Base-by-base conservation (phyloP, 1,284 basidiomycete species). In the Inonotus obliquus region DNA sequence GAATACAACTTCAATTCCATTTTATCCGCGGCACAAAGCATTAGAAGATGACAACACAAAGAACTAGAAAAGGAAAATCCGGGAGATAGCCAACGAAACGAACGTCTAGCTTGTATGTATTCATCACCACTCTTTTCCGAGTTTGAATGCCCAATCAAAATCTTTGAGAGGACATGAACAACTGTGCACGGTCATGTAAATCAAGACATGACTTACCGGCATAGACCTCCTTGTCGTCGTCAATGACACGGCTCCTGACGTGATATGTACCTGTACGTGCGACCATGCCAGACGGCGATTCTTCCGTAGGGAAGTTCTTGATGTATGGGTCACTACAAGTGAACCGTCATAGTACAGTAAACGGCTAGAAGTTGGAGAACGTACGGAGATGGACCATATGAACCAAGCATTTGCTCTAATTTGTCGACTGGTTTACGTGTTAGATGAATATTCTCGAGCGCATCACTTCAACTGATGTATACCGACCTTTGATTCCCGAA, bases 321-420 rank as follows among this genome's bases (percentile, higher is more conserved):
- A 67, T 73, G 69, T 90, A 88, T 6, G 85, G 69, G 52, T 83
- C 77, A 29, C 81, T 84, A 52, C 32, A 32, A n/a, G 17, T 4
- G 35, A 13, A 2, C 2, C 11, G 21, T 49, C 51, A 52, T 11
- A 52, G 25, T 19, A 7, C 17, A 27, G 32, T n/a, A 25, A 51
- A 13, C 6, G n/a, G 6, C 11, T 7, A 3, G 35, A 1, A 19
- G 51, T 11, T 10, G 2, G 35, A 35, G 17, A 4, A 52, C 57
- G 5, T 51, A 59, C 57, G 87, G 79, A 62, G 79, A 74, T 27
- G 89, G 87, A 5, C 90, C 87, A 72, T 92, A 96, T 1, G 91
- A 94, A 29, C 93, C 94, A 38, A 95, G 82, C 94, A 96, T 96
- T 70, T 91, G 84, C 69, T 95, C 92, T 70, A 93, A 73, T 74